A percentile compares a stretch with the other conserved stretches of the same genome.
Conservation (phyloP, 306 rosid species). For the Cajanus cajan region DNA sequence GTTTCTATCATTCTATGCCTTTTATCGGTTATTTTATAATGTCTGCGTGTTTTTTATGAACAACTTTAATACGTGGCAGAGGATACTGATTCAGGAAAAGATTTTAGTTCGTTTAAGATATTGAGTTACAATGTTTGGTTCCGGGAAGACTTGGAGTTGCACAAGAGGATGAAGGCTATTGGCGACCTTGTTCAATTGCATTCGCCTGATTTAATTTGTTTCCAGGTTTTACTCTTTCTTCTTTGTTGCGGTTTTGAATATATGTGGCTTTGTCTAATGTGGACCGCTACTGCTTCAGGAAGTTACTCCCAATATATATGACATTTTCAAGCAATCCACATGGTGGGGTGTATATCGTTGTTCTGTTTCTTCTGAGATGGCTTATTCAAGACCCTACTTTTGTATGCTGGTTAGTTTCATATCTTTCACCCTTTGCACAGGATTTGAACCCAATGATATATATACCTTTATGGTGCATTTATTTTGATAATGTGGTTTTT, state of each 20-base stretch:
- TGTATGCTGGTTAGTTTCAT: conserved; percentile 50
- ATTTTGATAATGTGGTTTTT: neutral
- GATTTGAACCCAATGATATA: neutral
- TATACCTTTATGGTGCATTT: neutral
- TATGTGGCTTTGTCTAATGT: conserved; percentile 9
- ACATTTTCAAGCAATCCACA: conserved; percentile 43
- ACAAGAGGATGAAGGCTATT: conserved; percentile 76
- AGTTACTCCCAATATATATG: conserved; percentile 51
- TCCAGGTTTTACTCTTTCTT: conserved; percentile 41
- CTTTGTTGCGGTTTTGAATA: neutral
- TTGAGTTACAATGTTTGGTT: conserved; percentile 87
- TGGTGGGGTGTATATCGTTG: conserved; percentile 55
- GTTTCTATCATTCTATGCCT: neutral
- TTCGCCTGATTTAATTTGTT: conserved; percentile 64
- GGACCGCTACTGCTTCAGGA: conserved; percentile 35
- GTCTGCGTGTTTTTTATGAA: neutral
- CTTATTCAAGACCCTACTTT: conserved; percentile 39
- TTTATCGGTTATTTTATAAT: neutral
- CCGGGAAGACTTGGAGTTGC: conserved; percentile 74
- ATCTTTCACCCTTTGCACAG: neutral
- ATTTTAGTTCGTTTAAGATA: conserved; percentile 44
- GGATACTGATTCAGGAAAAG: conserved; percentile 34
- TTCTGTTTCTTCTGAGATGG: conserved; percentile 44
- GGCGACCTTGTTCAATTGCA: conserved; percentile 72
- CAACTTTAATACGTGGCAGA: conserved; percentile 26